Percentiles rank a stretch among this genome's conserved stretches.
phyloP scores from a whole-genome alignment of 2,329 filamentous ascomycete genomes.

The Scedosporium dehoogii region DNA sequence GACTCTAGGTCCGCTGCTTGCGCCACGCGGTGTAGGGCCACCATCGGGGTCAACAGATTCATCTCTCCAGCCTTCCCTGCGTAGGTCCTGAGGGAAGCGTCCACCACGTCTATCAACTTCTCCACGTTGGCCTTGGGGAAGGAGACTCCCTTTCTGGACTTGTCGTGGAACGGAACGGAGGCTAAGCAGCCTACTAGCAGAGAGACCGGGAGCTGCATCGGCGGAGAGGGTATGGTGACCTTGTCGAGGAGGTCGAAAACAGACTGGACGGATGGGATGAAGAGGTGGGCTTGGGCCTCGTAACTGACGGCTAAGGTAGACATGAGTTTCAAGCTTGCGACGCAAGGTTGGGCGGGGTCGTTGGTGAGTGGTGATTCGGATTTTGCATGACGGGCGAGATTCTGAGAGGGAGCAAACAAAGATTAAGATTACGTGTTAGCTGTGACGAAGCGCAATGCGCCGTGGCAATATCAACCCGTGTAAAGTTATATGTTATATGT shows the following conservation, averaged over 20 bases:
- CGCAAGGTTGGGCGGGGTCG: slow-evolving; percentile 12
- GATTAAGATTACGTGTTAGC: too few species aligned
- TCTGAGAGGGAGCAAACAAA: slow-evolving; percentile 3
- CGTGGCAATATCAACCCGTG: too few species aligned
- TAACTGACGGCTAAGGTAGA: slow-evolving; percentile 13
- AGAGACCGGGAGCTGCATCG: slow-evolving; percentile 13
- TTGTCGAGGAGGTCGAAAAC: slow-evolving; percentile 12
- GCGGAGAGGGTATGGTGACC: slow-evolving; percentile 9
- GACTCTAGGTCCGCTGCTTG: slow-evolving; percentile 7
- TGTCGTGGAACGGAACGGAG: slow-evolving; percentile 11
- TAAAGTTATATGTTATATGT: neutral
- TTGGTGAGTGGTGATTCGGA: slow-evolving; percentile 9
- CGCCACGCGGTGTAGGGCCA: slow-evolving; percentile 10
- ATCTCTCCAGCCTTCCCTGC: slow-evolving; percentile 9
- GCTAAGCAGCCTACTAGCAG: slow-evolving; percentile 13
- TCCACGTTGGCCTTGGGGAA: slow-evolving; percentile 6
- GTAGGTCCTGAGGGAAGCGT: slow-evolving; percentile 9
- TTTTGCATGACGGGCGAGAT: slow-evolving; percentile 10
- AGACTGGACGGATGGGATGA: slow-evolving; percentile 10
- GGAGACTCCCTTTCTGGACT: slow-evolving; percentile 2
- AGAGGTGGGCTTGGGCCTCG: slow-evolving; percentile 11
- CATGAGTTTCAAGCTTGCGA: slow-evolving; percentile 13
- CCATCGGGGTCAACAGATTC: slow-evolving; percentile 9
- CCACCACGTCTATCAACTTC: slow-evolving; percentile 11
- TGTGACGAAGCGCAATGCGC: too few species aligned